phyloP scores from a whole-genome alignment of 768 basidiomycete species.

The Mycena rebaudengoi region DNA sequence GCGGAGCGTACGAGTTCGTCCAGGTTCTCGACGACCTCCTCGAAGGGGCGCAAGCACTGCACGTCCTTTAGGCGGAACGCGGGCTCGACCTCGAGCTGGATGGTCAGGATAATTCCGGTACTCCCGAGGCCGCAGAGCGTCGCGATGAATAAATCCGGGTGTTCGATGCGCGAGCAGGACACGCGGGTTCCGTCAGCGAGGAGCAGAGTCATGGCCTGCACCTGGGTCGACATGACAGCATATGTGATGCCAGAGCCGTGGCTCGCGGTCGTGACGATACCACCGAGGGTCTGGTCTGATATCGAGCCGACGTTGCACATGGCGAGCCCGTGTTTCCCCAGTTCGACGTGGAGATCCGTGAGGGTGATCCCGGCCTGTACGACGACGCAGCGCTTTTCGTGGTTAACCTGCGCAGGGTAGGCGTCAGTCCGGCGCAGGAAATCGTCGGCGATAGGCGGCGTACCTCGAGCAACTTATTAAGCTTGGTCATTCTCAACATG shows the following conservation, averaged over 20 bases:
- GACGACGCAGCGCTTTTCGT: slow-evolving; percentile 71
- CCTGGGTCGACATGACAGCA: slow-evolving; percentile 83
- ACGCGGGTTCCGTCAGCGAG: slow-evolving; percentile 81
- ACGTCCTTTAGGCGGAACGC: slow-evolving; percentile 85
- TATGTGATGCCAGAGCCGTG: slow-evolving; percentile 90
- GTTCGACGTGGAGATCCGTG: slow-evolving; percentile 71
- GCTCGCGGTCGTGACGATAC: slow-evolving; percentile 92
- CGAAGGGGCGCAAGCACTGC: slow-evolving; percentile 70
- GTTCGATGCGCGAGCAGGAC: slow-evolving; percentile 69
- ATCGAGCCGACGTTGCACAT: slow-evolving; percentile 96
- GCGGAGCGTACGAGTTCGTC: slow-evolving; percentile 66
- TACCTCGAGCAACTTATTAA: slow-evolving; percentile 83
- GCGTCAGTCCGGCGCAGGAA: slow-evolving; percentile 2
- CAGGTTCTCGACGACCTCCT: slow-evolving; percentile 63
- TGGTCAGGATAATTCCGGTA: slow-evolving; percentile 86
- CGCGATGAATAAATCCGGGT: slow-evolving; percentile 85
- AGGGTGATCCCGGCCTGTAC: slow-evolving; percentile 86
- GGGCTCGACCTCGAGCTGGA: slow-evolving; percentile 81
- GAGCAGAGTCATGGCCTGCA: slow-evolving; percentile 77
- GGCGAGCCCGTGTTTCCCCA: slow-evolving; percentile 75
- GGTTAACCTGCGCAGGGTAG: slow-evolving; percentile 64
- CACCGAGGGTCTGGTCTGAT: slow-evolving; percentile 94
- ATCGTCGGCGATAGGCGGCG: slow-evolving; percentile 39
- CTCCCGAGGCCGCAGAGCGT: slow-evolving; percentile 90
- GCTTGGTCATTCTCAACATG: slow-evolving; percentile 82